phyloP scores from a whole-genome alignment of 1,284 basidiomycete species.

The Ceratobasidium sp. region DNA sequence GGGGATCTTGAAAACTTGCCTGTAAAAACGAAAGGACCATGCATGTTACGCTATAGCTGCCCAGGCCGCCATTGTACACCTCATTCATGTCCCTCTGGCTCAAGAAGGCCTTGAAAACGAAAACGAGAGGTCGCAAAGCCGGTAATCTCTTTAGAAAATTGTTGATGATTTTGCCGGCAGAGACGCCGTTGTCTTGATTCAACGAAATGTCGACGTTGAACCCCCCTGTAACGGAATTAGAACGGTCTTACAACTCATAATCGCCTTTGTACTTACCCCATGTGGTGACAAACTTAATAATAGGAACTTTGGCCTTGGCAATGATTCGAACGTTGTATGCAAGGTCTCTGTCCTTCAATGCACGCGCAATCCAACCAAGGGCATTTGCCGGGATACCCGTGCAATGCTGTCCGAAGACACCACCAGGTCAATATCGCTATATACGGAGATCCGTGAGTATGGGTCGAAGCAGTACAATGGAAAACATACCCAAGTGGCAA shows the following conservation, averaged over 20 bases:
- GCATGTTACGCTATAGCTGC: constrained; percentile 94
- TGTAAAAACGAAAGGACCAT: constrained; percentile 93
- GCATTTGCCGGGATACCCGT: constrained; percentile 64
- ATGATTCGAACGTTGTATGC: constrained; percentile 76
- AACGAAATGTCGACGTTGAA: constrained; percentile 91
- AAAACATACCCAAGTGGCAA: constrained; percentile 85
- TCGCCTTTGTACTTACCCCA: constrained; percentile 53
- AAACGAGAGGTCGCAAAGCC: constrained; percentile 78
- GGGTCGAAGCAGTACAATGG: constrained; percentile 16
- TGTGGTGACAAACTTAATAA: constrained; percentile 88
- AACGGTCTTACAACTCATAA: not conserved
- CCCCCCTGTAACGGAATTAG: constrained; percentile 55
- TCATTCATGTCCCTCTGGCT: constrained; percentile 94
- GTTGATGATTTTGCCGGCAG: constrained; percentile 81
- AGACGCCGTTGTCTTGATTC: constrained; percentile 86
- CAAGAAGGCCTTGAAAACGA: constrained; percentile 91
- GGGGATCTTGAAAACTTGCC: constrained; percentile 51
- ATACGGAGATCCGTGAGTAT: not conserved
- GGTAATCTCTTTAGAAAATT: constrained; percentile 77
- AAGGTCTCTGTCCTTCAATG: constrained; percentile 62
- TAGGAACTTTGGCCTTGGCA: constrained; percentile 88
- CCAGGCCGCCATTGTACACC: constrained; percentile 93
- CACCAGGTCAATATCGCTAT: constrained; percentile 80
- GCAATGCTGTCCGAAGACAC: constrained; percentile 64
- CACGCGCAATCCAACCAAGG: constrained; percentile 55